These are phyloP conservation scores for Quercus gilva DNA, from an alignment of 306 rosid genomes.

Conservation along the genomic window DNA sequence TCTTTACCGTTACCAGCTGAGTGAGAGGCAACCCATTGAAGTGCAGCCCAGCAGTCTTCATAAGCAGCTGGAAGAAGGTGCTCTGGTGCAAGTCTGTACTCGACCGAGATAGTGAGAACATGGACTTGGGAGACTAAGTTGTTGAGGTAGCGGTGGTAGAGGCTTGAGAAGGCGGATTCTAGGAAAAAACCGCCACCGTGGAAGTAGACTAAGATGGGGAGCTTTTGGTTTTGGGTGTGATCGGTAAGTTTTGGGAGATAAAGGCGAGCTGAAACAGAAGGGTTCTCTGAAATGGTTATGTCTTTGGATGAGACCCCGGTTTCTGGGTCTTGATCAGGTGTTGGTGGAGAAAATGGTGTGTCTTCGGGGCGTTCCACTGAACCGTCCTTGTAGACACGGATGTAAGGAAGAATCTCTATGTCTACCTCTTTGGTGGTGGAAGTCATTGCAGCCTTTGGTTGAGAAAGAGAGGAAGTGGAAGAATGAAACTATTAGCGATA, in stretches of 20 bases:
- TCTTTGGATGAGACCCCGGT: constrained; percentile 38
- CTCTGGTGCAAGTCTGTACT: constrained; percentile 29
- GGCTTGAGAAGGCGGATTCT: constrained; percentile 34
- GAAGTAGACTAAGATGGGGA: constrained; percentile 36
- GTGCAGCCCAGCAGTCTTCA: constrained; percentile 38
- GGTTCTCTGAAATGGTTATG: constrained; percentile 19
- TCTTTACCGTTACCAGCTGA: not conserved
- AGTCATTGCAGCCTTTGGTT: no score
- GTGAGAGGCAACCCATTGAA: constrained; percentile 39
- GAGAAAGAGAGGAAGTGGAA: no score
- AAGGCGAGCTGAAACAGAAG: constrained; percentile 20
- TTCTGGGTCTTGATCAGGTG: constrained; percentile 20
- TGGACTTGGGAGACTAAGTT: not conserved
- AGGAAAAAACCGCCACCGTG: constrained; percentile 38
- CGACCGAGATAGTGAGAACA: constrained; percentile 17
- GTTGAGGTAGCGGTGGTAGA: constrained; percentile 12
- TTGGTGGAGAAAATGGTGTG: constrained; percentile 10
- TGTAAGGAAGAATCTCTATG: no score
- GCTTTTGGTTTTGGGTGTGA: constrained; percentile 6
- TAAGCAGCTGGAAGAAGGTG: constrained; percentile 40
- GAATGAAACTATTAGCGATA: no score
- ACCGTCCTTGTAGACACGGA: constrained; percentile 24
- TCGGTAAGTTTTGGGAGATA: constrained; percentile 15
- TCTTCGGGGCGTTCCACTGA: constrained; percentile 14
- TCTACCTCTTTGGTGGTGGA: no score